Conservation (phyloP, 2,329 filamentous ascomycete species). For the Sporothrix brasiliensis region DNA sequence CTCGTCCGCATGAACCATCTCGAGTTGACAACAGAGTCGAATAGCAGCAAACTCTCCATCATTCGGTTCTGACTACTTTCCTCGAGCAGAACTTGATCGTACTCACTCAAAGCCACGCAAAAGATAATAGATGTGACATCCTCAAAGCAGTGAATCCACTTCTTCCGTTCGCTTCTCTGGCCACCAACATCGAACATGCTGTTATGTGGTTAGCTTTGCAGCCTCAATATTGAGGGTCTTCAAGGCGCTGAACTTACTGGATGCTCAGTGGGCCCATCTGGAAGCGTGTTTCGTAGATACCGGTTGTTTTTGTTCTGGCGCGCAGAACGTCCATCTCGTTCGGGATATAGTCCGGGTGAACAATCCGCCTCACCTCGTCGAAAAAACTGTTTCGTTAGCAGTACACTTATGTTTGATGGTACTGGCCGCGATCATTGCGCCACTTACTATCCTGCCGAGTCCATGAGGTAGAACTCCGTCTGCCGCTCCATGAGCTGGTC, state of each 20-base stretch:
- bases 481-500: slow-evolving; percentile 86
- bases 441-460: slow-evolving; percentile 93
- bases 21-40: slow-evolving; percentile 98
- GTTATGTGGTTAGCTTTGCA: slow-evolving; percentile 28
- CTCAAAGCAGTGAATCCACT: slow-evolving; percentile 99
- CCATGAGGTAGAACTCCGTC: slow-evolving; percentile 99
- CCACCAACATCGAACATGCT: slow-evolving; percentile 99
- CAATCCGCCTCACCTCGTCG: slow-evolving; percentile 85
- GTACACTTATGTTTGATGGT: neutral
- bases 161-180: slow-evolving; percentile 95
- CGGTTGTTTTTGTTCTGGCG: slow-evolving; percentile 95
- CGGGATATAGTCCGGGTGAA: slow-evolving; percentile 81
- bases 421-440: neutral
- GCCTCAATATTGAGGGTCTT: too few species aligned
- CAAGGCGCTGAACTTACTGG: slow-evolving; percentile 67
- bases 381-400: slow-evolving; percentile 72
- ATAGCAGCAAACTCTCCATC: slow-evolving; percentile 96
- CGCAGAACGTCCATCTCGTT: slow-evolving; percentile 93
- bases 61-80: slow-evolving; percentile 99
- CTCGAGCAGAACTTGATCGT: slow-evolving; percentile 94
- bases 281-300: slow-evolving; percentile 98
- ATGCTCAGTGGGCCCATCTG: slow-evolving; percentile 99
- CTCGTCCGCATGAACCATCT: slow-evolving; percentile 99
- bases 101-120: slow-evolving; percentile 96
- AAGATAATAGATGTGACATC: slow-evolving; percentile 99